Evolutionary conservation across 1,139 yeast genomes (phyloP).

Genomic region (Hyphopichia burtonii): DNA sequence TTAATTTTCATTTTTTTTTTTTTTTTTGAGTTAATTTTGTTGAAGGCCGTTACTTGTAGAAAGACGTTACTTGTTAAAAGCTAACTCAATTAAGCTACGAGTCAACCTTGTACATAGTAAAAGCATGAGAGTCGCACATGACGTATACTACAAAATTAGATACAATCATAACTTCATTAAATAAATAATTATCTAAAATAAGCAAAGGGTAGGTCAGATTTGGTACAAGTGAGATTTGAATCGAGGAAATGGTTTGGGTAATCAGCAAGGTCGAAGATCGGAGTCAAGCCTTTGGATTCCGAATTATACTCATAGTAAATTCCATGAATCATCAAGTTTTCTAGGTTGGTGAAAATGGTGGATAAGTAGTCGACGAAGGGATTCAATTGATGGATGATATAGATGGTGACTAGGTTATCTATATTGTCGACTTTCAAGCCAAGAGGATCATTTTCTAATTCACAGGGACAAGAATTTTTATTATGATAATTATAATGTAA

Average conservation of each 20-base stretch:
- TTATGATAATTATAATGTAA: constrained; percentile 34
- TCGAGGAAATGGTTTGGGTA: constrained; percentile 24
- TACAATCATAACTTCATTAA: neutral
- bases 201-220: constrained; percentile 21
- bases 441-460: constrained; percentile 20
- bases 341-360: constrained; percentile 23
- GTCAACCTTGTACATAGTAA: too few relatives aligned
- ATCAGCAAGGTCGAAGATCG: constrained; percentile 28
- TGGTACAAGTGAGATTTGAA: constrained; percentile 6
- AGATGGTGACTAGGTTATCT: constrained; percentile 37
- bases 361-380: constrained; percentile 31
- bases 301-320: constrained; percentile 26
- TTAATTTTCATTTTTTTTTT: too few relatives aligned
- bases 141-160: too few relatives aligned
- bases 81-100: too few relatives aligned
- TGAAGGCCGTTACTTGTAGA: too few relatives aligned
- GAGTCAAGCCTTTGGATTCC: constrained; percentile 13
- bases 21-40: too few relatives aligned
- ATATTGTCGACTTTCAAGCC: constrained; percentile 24
- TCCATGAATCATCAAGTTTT: constrained; percentile 38
- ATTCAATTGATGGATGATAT: constrained; percentile 34
- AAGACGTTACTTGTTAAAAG: too few relatives aligned
- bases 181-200: constrained; percentile 13
- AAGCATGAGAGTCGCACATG: too few relatives aligned
- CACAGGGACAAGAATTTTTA: constrained; percentile 21